These are phyloP conservation scores for Penicillium pulvis DNA, from an alignment of 495 filamentous ascomycete genomes.

Conservation along the genomic window DNA sequence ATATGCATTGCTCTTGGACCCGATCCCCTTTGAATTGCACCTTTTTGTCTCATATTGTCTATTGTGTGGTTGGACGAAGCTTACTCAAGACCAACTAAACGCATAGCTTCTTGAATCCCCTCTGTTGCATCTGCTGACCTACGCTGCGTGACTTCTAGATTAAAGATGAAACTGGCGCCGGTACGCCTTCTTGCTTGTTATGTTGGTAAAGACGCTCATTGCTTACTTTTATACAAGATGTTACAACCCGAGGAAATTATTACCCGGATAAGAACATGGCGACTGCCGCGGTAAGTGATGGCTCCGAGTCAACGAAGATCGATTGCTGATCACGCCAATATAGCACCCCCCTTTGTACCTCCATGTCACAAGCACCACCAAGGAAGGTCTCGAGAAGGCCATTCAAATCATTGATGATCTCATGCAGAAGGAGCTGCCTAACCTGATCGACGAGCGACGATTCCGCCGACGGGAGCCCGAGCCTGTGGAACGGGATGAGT, in stretches of 20 bases:
- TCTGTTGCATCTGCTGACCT: constrained; percentile 98
- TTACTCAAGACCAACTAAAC: constrained; percentile 68
- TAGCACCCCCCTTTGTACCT: constrained; percentile 94
- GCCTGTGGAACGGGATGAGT: constrained; percentile 90
- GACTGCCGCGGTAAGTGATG: constrained; percentile 74
- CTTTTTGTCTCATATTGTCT: constrained; percentile 35
- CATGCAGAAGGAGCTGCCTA: constrained; percentile 95
- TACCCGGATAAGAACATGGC: constrained; percentile 98
- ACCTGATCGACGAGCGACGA: constrained; percentile 91
- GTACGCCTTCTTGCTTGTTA: constrained; percentile 70
- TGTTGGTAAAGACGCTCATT: constrained; percentile 61
- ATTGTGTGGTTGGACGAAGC: constrained; percentile 71
- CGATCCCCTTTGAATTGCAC: constrained; percentile 33
- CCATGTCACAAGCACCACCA: constrained; percentile 90
- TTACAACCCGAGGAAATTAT: constrained; percentile 95
- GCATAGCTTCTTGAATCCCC: constrained; percentile 71
- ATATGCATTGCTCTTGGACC: constrained; percentile 34
- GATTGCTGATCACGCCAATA: constrained; percentile 2
- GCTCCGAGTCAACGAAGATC: constrained; percentile 2
- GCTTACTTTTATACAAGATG: constrained; percentile 76
- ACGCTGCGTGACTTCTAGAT: constrained; percentile 93
- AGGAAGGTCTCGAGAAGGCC: constrained; percentile 87
- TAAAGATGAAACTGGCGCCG: constrained; percentile 99
- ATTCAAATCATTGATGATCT: constrained; percentile 84
- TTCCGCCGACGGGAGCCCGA: constrained; percentile 89